Percentiles rank a stretch among this genome's conserved stretches.
phyloP scores from a whole-genome alignment of 2,329 filamentous ascomycete genomes.

The Cladophialophora immunda region DNA sequence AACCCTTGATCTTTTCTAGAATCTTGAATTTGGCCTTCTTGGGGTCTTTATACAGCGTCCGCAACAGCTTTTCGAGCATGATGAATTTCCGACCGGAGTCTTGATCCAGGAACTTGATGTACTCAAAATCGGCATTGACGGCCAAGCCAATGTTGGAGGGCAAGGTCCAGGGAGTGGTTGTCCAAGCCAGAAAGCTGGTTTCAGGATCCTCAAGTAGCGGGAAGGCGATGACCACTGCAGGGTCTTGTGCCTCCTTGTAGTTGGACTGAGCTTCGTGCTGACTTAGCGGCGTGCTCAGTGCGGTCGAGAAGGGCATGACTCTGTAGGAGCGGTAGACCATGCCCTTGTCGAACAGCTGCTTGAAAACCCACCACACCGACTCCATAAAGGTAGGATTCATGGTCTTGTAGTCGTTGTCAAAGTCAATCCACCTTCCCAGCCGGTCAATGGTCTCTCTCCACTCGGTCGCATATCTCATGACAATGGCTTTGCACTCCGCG shows the following conservation, averaged over 20 bases:
- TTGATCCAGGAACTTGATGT: conserved; percentile 81
- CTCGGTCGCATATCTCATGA: conserved; percentile 83
- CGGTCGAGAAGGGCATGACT: conserved; percentile 90
- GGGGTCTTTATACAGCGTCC: conserved; percentile 85
- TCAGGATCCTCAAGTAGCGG: conserved; percentile 77
- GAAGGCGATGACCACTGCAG: conserved; percentile 83
- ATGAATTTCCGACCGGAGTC: conserved; percentile 80
- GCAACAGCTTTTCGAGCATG: conserved; percentile 77
- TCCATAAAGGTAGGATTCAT: conserved; percentile 93
- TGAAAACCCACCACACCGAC: conserved; percentile 91
- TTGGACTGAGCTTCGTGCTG: conserved; percentile 92
- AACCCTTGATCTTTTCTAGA: conserved; percentile 76
- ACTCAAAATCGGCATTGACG: conserved; percentile 79
- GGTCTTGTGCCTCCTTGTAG: conserved; percentile 86
- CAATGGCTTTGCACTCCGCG: conserved; percentile 82
- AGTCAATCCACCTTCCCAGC: conserved; percentile 89
- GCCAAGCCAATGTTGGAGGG: conserved; percentile 78
- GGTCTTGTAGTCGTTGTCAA: conserved; percentile 94
- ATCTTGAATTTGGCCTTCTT: conserved; percentile 90
- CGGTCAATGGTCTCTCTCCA: conserved; percentile 85
- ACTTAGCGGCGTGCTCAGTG: conserved; percentile 80
- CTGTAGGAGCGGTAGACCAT: conserved; percentile 84
- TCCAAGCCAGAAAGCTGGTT: conserved; percentile 80
- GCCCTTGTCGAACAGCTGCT: conserved; percentile 83
- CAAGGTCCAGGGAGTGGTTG: conserved; percentile 82